phyloP scores from a whole-genome alignment of 257 asterid genomes.

The Petunia secreta region DNA sequence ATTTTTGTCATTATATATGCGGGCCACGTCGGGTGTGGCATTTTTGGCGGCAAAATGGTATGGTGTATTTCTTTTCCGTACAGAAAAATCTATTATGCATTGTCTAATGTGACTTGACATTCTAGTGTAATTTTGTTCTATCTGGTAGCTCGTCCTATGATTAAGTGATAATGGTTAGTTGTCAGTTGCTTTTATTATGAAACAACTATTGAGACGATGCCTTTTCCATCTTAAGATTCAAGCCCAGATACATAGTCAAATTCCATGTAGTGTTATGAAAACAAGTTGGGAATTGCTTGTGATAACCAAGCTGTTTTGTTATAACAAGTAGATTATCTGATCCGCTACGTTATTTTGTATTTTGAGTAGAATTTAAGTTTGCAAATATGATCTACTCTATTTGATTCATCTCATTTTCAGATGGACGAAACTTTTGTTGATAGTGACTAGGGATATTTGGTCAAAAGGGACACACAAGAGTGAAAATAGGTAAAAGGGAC shows the following conservation, averaged over 20 bases:
- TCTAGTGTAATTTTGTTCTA: background rate
- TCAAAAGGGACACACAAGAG: too few species aligned
- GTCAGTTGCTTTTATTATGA: constrained; percentile 2
- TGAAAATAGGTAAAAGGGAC: too few species aligned
- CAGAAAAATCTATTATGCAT: background rate
- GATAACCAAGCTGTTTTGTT: constrained; percentile 6
- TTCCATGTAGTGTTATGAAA: background rate
- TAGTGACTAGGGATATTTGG: constrained; percentile 32
- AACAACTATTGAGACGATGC: background rate
- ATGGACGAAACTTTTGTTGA: constrained; percentile 59
- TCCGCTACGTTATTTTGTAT: background rate
- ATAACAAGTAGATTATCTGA: background rate
- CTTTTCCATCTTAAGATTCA: background rate
- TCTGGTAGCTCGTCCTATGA: background rate
- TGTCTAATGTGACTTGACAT: background rate
- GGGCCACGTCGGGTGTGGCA: too few species aligned
- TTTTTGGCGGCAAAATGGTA: too few species aligned
- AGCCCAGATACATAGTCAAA: background rate
- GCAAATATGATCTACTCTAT: background rate
- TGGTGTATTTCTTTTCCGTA: background rate
- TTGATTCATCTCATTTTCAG: constrained; percentile 28
- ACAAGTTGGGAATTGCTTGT: background rate
- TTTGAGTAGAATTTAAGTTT: background rate
- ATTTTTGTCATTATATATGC: too few species aligned
- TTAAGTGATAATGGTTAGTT: background rate